Evolutionary conservation across 768 basidiomycete species (phyloP).

Genomic region (Terana coerulea): DNA sequence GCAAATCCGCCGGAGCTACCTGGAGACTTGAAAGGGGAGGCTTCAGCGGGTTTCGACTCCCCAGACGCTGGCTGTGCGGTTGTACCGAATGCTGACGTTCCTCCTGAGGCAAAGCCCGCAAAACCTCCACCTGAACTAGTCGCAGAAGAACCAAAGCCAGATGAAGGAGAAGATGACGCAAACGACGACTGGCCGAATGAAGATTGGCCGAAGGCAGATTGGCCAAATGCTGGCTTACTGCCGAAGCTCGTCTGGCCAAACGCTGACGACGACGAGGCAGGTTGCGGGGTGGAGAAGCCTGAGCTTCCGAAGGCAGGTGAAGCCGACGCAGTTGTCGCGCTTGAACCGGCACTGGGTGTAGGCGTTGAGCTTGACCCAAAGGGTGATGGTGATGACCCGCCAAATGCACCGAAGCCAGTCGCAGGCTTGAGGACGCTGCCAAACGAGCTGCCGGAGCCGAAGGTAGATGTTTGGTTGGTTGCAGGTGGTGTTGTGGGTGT

Average conservation of each 20-base stretch:
- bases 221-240: slow-evolving; percentile 20
- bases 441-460: slow-evolving; percentile 12
- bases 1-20: neutral
- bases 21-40: neutral
- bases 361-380: slow-evolving; percentile 5
- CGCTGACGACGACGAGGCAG: neutral
- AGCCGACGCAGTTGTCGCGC: neutral
- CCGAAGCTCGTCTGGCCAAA: slow-evolving; percentile 10
- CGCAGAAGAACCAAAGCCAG: slow-evolving; percentile 18
- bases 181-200: slow-evolving; percentile 24
- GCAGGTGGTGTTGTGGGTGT: slow-evolving; percentile 1
- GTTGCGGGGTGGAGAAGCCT: neutral
- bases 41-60: slow-evolving; percentile 2
- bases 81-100: slow-evolving; percentile 16
- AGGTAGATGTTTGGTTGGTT: slow-evolving; percentile 5
- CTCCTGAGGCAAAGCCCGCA: slow-evolving; percentile 25
- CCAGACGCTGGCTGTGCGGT: slow-evolving; percentile 6
- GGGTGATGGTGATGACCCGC: slow-evolving; percentile 15
- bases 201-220: slow-evolving; percentile 32
- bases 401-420: slow-evolving; percentile 29
- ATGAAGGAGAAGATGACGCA: slow-evolving; percentile 22
- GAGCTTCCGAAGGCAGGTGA: neutral
- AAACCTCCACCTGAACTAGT: slow-evolving; percentile 18
- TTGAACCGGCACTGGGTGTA: slow-evolving; percentile 5
- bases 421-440: slow-evolving; percentile 21